Evolutionary conservation across 148 eudicot species (phyloP), one percentile per base, ranked within the genome.

Genomic region (Chenopodium quinoa): DNA sequence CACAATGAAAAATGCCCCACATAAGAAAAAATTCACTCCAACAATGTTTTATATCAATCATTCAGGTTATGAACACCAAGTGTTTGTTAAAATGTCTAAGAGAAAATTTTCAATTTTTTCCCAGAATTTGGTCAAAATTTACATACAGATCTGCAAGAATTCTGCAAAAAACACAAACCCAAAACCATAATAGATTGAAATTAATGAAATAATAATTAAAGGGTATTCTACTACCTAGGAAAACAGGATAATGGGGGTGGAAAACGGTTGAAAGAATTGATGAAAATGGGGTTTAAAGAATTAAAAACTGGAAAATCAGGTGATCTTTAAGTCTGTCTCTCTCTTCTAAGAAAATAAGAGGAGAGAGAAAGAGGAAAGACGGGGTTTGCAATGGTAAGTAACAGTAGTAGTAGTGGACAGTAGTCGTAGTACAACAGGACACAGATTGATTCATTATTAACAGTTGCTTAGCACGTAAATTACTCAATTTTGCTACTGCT

Each of bases 1-100:
- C 82, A 84, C 83, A 84, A 75, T 74, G 46, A 79, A 63, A 75
- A 75, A 76, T 83, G 76, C 79, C 82, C 82, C 86, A 83, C 82
- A 66, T 83, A 13, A 20, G 19, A 71, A 40, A 77, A 82, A 20
- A 70, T 76, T 46, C 44, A 2, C 62, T 14, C 62, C 4, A 14
- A 56, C 62, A 56, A 56, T 56, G n/a, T 56, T 56, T 56, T 5
- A 56, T 56, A 19, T 17, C 62, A 14, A 56, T 56, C 62, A 56
- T 78, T 14, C 22, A 47, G 47, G 34, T 64, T 58, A 69, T 69
- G 74, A 48, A 52, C 62, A 56, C 62, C 62, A 56, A 56, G 73
- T 29, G 46, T 19, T 47, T 31, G 74, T 47, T 56, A 68, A 68
- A 78, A 78, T 78, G 22, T 23, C 22, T 56, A 3, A 56, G 22